Conservation (phyloP, 108 stramenopile genomes). For the Fragilariopsis cylindrus region DNA sequence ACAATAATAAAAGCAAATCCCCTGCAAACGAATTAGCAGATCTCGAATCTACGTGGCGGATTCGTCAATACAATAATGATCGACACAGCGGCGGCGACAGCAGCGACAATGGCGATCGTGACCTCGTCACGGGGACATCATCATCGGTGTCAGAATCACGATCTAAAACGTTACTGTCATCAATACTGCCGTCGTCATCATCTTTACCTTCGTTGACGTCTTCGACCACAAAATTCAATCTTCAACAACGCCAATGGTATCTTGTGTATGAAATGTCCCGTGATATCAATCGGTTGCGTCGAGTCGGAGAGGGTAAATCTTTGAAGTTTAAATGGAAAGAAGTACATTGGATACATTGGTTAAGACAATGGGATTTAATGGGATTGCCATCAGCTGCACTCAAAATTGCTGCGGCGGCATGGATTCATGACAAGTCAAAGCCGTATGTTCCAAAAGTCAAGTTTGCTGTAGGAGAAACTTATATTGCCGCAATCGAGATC, state of each 20-base stretch:
- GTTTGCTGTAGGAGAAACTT: slow-evolving; percentile 26
- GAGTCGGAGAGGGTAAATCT: slow-evolving; percentile 45
- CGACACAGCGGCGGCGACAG: background rate
- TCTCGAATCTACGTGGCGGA: slow-evolving; percentile 16
- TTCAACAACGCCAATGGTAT: slow-evolving; percentile 20
- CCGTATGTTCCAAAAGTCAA: slow-evolving; percentile 60
- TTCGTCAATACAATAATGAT: background rate
- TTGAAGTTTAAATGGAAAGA: slow-evolving; percentile 35
- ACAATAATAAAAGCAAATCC: background rate
- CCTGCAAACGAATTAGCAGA: slow-evolving; percentile 2
- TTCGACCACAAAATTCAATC: background rate
- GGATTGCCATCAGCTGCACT: slow-evolving; percentile 68
- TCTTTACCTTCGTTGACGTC: background rate
- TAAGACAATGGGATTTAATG: slow-evolving; percentile 54
- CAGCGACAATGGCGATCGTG: background rate
- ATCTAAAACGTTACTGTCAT: background rate
- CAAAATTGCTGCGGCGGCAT: slow-evolving; percentile 45
- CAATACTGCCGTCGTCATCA: background rate
- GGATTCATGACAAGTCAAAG: slow-evolving; percentile 47
- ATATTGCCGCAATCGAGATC: slow-evolving; percentile 41
- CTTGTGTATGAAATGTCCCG: slow-evolving; percentile 31
- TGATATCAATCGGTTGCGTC: slow-evolving; percentile 29
- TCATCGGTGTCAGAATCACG: background rate
- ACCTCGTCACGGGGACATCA: background rate
- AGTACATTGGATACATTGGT: slow-evolving; percentile 31